Evolutionary conservation across 2,329 filamentous ascomycete genomes (phyloP).

Genomic region (Cladosporium sp.): DNA sequence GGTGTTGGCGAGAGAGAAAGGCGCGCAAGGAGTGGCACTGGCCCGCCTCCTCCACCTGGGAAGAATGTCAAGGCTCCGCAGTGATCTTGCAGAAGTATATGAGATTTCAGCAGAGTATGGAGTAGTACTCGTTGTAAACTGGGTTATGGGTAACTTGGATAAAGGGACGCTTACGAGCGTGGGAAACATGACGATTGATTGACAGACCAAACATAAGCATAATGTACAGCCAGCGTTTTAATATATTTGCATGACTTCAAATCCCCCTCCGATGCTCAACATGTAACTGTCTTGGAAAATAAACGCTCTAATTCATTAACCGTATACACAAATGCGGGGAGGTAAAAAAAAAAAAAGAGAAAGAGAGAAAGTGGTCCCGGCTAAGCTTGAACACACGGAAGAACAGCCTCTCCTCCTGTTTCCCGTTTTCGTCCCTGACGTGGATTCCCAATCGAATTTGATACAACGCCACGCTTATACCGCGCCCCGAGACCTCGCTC

Average conservation of each 20-base stretch:
- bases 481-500: not conserved
- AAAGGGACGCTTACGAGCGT: not conserved
- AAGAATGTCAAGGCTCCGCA: conserved; percentile 18
- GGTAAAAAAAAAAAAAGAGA: no score
- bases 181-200: not conserved
- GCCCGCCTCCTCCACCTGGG: conserved; percentile 37
- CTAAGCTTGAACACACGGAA: not conserved
- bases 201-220: not conserved
- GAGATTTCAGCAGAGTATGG: not conserved
- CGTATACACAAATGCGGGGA: conserved; percentile 8
- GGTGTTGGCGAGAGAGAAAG: conserved; percentile 55
- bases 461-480: not conserved
- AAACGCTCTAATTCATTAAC: not conserved
- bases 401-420: not conserved
- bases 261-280: not conserved
- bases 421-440: not conserved
- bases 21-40: conserved; percentile 58
- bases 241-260: conserved; percentile 1
- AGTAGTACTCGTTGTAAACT: not conserved
- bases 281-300: not conserved
- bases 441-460: not conserved
- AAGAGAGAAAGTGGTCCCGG: not conserved
- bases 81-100: not conserved
- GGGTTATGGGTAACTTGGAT: not conserved
- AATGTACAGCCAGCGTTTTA: conserved; percentile 1